phyloP scores from a whole-genome alignment of 2,329 filamentous ascomycete species.

The Paracorniculantispora psalliotae region DNA sequence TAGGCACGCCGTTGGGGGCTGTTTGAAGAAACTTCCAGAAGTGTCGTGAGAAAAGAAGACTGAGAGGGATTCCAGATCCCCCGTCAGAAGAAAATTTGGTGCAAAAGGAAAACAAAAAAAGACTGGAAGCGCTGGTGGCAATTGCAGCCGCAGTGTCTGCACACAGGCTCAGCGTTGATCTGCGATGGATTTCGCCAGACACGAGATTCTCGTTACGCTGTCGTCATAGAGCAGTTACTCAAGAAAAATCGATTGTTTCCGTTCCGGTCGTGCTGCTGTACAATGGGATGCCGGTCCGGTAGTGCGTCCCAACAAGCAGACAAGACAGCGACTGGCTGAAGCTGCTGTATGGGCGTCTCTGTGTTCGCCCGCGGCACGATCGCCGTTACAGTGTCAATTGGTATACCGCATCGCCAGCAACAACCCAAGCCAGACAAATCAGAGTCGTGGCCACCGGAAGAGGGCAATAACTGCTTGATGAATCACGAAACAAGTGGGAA shows the following conservation, averaged over 20 bases:
- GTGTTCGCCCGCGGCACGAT: neutral
- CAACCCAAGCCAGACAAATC: neutral
- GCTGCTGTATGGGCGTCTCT: neutral
- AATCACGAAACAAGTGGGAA: neutral
- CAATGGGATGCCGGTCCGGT: neutral
- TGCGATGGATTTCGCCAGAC: neutral
- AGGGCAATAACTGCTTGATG: neutral
- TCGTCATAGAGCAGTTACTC: constrained; percentile 6
- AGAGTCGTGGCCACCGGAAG: neutral
- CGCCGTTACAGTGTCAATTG: neutral
- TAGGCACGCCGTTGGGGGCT: neutral
- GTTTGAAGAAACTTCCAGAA: neutral
- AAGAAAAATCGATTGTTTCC: constrained; percentile 4
- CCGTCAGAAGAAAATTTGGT: neutral
- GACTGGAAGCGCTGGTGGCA: neutral
- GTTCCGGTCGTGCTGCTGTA: constrained; percentile 1
- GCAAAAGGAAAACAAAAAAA: neutral
- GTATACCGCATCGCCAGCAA: constrained; percentile 9
- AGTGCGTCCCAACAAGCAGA: constrained; percentile 1
- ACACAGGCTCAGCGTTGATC: neutral
- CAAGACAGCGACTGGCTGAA: neutral
- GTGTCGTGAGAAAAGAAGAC: neutral
- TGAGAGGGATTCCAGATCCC: neutral
- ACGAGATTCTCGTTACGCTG: constrained; percentile 7
- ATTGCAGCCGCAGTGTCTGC: neutral